Base-by-base conservation (phyloP, 2,329 filamentous ascomycete genomes). In the Aspergillus sp. region DNA sequence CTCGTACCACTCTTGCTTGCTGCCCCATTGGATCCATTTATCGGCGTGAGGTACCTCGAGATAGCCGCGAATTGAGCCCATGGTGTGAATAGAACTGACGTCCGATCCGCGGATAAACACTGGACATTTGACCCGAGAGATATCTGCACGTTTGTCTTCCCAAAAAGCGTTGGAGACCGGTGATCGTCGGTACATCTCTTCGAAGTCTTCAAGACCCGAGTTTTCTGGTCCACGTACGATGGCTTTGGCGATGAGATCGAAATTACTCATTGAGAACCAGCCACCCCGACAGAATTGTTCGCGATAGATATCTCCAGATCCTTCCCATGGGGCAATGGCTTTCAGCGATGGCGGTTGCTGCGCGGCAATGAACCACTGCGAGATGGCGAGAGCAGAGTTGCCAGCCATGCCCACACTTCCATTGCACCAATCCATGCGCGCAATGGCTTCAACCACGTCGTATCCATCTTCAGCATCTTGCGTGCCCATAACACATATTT, bases 321-420 rank as follows among this genome's bases (percentile, higher is more conserved):
- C 73, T 51, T 77, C 74, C 71, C 71, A 72, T 36, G 61, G 75
- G 1, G 70, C 71, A 31, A 75, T 72, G 0, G 64, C 62, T n/a
- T 61, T 61, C 5, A 74, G 58, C 9, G 59, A 62, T 0, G 71
- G 72, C 7, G 72, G 72, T 12, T 64, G 57, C 34, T 66, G 53
- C 1, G 68, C 58, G 0, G 70, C 72, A 9, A 73, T 63, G 38
- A 68, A 67, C 65, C 66, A 70, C 44, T 74, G 70, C 0, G 62
- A 58, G 32, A 64, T 70, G 0, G 69, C 70, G 6, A 74, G 60
- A 5, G 62, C 60, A 0, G 67, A 71, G 44, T 75, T 74, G 0
- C 73, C 73, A 0, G 67, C 66, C 56, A 74, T 62, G 7, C 66
- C 69, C 10, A 73, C 58, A 4, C 50, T 57, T 9, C 71, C 71